phyloP scores from a whole-genome alignment of 441 rosid genomes.

The Gossypium trilobum region DNA sequence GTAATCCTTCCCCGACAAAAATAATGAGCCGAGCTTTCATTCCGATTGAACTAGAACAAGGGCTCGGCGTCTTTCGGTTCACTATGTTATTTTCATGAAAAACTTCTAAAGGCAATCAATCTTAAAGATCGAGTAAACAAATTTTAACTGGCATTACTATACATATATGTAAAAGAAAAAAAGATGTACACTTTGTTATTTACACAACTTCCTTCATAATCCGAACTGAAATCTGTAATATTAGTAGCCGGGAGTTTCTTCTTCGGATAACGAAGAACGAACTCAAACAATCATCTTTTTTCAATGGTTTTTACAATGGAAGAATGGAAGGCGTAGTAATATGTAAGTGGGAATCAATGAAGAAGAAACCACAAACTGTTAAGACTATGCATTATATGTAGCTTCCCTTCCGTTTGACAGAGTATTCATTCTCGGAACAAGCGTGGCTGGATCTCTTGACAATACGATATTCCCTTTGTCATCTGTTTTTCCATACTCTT shows the following conservation, averaged over 20 bases:
- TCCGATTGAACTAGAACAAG: background rate
- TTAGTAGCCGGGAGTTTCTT: background rate
- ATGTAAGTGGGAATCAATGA: background rate
- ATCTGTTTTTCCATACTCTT: conserved; percentile 41
- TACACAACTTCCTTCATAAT: conserved; percentile 17
- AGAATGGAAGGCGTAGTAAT: background rate
- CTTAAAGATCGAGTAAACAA: background rate
- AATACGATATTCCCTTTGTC: conserved; percentile 48
- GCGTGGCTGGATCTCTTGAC: conserved; percentile 32
- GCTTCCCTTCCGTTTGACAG: conserved; percentile 10
- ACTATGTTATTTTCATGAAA: background rate
- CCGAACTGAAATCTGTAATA: background rate
- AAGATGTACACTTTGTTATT: conserved; percentile 4
- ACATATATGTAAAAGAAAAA: background rate
- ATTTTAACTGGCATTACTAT: background rate
- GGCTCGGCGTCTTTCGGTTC: background rate
- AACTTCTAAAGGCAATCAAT: background rate
- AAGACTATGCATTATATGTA: background rate
- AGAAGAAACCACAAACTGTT: background rate
- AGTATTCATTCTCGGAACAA: conserved; percentile 29
- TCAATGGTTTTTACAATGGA: background rate
- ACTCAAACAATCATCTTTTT: background rate
- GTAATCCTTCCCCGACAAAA: too few species aligned
- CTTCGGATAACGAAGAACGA: background rate
- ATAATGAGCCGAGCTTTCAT: too few species aligned